Evolutionary conservation across 1,284 basidiomycete genomes (phyloP).

Genomic region (Ustilago loliicola): DNA sequence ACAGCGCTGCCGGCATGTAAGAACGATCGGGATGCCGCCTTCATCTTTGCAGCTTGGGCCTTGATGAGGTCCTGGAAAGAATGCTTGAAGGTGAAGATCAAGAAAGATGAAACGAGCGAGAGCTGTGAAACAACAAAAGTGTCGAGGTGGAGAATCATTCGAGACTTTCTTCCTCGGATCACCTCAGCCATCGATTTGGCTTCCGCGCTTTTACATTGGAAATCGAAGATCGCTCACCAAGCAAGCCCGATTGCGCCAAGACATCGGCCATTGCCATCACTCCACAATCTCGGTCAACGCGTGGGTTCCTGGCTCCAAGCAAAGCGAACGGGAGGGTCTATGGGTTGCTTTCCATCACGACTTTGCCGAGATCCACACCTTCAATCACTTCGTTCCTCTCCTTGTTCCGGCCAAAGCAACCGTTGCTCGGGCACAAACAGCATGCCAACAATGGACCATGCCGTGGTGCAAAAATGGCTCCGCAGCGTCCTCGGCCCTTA

Average conservation of each 20-base stretch:
- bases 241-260: conserved; percentile 26
- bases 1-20: conserved; percentile 19
- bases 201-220: neutral
- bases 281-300: conserved; percentile 5
- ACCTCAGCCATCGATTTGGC: conserved; percentile 23
- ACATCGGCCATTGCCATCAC: conserved; percentile 12
- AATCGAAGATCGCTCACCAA: neutral
- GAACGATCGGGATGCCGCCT: conserved; percentile 22
- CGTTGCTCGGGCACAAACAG: neutral
- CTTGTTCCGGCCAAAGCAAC: neutral
- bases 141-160: conserved; percentile 23
- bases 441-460: conserved; percentile 59
- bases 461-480: conserved; percentile 66
- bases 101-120: neutral
- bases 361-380: conserved; percentile 3
- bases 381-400: neutral
- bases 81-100: neutral
- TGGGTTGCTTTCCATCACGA: neutral
- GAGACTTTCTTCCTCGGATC: conserved; percentile 35
- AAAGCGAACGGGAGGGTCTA: conserved; percentile 24
- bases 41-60: conserved; percentile 16
- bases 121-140: neutral
- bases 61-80: neutral
- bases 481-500: conserved; percentile 73
- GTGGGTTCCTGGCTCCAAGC: neutral